Percentiles rank a stretch among this genome's conserved stretches.
phyloP scores from a whole-genome alignment of 2,329 filamentous ascomycete species.

The Macrophomina phaseolina region DNA sequence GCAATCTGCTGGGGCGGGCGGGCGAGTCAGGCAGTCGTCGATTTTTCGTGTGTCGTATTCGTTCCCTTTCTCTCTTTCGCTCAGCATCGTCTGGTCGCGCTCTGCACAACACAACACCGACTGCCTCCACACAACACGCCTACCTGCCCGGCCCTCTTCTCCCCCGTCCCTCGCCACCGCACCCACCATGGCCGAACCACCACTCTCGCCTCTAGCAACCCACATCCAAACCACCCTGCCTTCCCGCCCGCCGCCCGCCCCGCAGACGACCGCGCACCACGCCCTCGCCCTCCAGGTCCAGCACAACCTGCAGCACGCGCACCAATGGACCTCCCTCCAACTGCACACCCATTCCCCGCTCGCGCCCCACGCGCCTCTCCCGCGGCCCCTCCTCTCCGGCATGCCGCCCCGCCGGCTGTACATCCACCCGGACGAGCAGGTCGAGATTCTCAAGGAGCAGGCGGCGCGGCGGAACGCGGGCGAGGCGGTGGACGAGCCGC shows the following conservation, averaged over 20 bases:
- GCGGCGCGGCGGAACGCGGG: constrained; percentile 51
- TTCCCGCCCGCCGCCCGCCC: constrained; percentile 32
- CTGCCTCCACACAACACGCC: background rate
- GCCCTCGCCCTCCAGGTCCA: constrained; percentile 66
- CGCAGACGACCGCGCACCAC: constrained; percentile 36
- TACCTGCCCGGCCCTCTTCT: background rate
- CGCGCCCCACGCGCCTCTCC: constrained; percentile 47
- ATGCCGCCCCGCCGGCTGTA: constrained; percentile 76
- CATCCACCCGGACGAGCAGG: constrained; percentile 82
- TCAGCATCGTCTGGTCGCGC: too few species aligned
- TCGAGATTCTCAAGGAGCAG: constrained; percentile 68
- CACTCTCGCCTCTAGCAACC: constrained; percentile 48
- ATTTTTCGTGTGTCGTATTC: constrained; percentile 19
- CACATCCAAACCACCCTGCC: constrained; percentile 41
- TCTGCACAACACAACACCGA: too few species aligned
- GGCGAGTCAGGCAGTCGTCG: background rate
- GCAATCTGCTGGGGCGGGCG: background rate
- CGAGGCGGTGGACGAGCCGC: background rate
- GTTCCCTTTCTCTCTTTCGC: background rate
- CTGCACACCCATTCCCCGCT: constrained; percentile 57
- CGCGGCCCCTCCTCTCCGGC: constrained; percentile 72
- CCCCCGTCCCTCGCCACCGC: background rate
- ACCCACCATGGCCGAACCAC: background rate
- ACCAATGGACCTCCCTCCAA: constrained; percentile 71
- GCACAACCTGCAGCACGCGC: constrained; percentile 75